phyloP scores from a whole-genome alignment of 2,329 filamentous ascomycete genomes.

The Cladosporium phlei region DNA sequence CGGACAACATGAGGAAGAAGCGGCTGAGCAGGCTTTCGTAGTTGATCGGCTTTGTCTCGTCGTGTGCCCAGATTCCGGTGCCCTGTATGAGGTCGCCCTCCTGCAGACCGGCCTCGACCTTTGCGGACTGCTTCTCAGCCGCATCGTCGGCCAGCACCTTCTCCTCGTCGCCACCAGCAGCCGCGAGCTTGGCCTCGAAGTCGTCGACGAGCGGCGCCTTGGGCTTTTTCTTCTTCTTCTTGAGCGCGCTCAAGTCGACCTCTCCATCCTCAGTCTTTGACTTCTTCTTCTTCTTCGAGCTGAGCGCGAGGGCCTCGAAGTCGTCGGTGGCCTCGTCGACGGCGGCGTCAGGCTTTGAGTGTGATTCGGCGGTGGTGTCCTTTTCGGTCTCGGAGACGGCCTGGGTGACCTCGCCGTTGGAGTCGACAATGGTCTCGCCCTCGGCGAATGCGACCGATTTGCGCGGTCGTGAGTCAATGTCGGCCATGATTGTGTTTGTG shows the following conservation, averaged over 20 bases:
- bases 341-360: constrained; percentile 44
- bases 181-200: constrained; percentile 62
- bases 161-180: constrained; percentile 50
- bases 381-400: constrained; percentile 61
- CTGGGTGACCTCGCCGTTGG: constrained; percentile 79
- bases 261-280: constrained; percentile 55
- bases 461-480: constrained; percentile 58
- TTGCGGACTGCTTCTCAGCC: constrained; percentile 48
- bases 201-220: constrained; percentile 58
- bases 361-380: constrained; percentile 76
- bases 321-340: constrained; percentile 35
- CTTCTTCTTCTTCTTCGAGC: constrained; percentile 69
- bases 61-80: constrained; percentile 85
- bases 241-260: constrained; percentile 64
- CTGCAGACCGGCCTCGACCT: constrained; percentile 39
- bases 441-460: constrained; percentile 94
- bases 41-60: constrained; percentile 69
- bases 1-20: constrained; percentile 91
- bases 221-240: constrained; percentile 78
- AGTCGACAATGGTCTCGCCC: constrained; percentile 80
- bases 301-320: constrained; percentile 30
- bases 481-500: constrained; percentile 48
- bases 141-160: constrained; percentile 52
- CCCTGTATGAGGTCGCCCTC: constrained; percentile 78
- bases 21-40: constrained; percentile 82